A percentile compares a stretch with the other conserved stretches of the same genome.
phyloP scores from a whole-genome alignment of 768 basidiomycete species.

The Hemileccinum impolitum region DNA sequence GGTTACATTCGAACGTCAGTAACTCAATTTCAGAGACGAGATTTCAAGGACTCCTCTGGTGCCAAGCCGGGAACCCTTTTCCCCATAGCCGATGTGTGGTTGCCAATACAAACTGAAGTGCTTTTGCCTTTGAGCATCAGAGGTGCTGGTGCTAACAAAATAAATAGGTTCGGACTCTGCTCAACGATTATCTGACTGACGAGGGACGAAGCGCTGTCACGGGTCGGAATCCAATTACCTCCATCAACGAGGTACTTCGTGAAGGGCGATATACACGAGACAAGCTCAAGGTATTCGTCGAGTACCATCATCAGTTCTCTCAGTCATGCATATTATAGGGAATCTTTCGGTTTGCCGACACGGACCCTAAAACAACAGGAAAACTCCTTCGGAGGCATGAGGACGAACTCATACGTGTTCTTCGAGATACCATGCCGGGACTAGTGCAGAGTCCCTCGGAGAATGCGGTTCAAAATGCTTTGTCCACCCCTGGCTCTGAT shows the following conservation, averaged over 20 bases:
- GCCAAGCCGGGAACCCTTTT: conserved; percentile 75
- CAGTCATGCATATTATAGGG: conserved; percentile 44
- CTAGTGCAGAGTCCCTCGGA: conserved; percentile 72
- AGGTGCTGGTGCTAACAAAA: conserved; percentile 3
- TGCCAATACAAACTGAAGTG: conserved; percentile 86
- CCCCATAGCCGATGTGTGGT: conserved; percentile 85
- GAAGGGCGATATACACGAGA: conserved; percentile 80
- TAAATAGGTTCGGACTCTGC: conserved; percentile 81
- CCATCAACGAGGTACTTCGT: conserved; percentile 90
- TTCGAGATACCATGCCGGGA: conserved; percentile 92
- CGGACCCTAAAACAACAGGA: conserved; percentile 68
- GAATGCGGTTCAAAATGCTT: conserved; percentile 54
- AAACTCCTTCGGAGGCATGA: conserved; percentile 77
- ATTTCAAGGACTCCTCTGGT: conserved; percentile 85
- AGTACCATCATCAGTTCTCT: background rate
- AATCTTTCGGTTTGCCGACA: conserved; percentile 90
- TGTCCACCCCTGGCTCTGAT: conserved; percentile 62
- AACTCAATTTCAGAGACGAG: conserved; percentile 59
- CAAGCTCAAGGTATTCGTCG: conserved; percentile 59
- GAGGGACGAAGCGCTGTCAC: conserved; percentile 78
- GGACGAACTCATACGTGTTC: conserved; percentile 75
- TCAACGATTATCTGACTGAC: conserved; percentile 90
- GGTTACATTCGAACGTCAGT: background rate
- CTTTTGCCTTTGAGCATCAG: background rate
- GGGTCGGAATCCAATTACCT: conserved; percentile 83